Evolutionary conservation across 805 yeast species (phyloP), one percentile per base, ranked within the genome.

Genomic region (Jamesozyma gamospora): DNA sequence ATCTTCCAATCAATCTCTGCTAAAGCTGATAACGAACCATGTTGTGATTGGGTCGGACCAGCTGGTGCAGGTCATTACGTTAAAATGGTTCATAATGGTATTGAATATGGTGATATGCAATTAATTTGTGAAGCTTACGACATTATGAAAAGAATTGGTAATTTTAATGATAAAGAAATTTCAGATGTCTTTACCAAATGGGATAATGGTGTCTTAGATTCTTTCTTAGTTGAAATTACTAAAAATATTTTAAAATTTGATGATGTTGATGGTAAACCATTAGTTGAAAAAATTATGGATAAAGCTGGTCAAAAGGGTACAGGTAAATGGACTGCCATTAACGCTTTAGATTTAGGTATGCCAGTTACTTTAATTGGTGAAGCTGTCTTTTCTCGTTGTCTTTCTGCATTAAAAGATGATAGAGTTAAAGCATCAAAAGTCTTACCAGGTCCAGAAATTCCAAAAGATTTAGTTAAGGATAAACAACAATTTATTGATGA

Each of bases 31-130:
- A 96, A 95, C 57, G 97, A 92, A 74, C 95, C 98, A 63, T 90
- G 98, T 72, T 90, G 98, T 72, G 98, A 90, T 78, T 90, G 98
- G 98, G 96, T 90, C 57, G 98, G 98, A 59, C 95, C 90, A 56
- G 95, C 95, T 45, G 98, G 98, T 69, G 79, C 97, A 37, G 98
- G 98, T 60, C 98, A 90, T 71, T 90, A 82, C 71, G 96, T 90
- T 64, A 90, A 90, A 75, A 92, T 92, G 98, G 97, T 92, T 50
- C 98, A 90, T 77, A 90, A 90, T 67, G 98, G 98, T 83, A 90
- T 90, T 56, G 98, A 90, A 73, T 90, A 90, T 68, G 98, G 97
- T 77, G 98, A 90, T 71, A 90, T 90, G 98, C 98, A 90, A 73
- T 77, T 90, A 74, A 90, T 90, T 65, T 80, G 92, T 69, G 98